Evolutionary conservation across 305 asterid genomes (phyloP).

Genomic region (Fraxinus greggii): DNA sequence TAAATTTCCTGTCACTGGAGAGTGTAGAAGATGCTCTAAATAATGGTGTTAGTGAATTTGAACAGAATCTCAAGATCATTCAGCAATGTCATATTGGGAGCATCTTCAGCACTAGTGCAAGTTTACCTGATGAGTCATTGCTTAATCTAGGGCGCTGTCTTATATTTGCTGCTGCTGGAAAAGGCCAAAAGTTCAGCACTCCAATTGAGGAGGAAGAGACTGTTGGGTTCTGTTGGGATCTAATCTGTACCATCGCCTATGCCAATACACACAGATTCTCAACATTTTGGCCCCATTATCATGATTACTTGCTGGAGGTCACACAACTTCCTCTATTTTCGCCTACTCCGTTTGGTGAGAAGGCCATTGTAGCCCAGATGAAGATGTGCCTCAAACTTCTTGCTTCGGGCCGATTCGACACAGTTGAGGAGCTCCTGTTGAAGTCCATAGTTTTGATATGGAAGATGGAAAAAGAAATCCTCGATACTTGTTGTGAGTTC

Average conservation of each 20-base stretch:
- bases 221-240: constrained; percentile 85
- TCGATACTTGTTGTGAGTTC: constrained; percentile 64
- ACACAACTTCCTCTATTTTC: constrained; percentile 81
- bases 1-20: constrained; percentile 71
- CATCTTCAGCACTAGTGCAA: constrained; percentile 70
- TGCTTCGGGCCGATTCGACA: constrained; percentile 40
- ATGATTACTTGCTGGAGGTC: constrained; percentile 66
- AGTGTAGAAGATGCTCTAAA: constrained; percentile 80
- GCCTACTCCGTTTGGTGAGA: constrained; percentile 75
- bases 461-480: constrained; percentile 71
- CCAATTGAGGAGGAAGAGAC: constrained; percentile 87
- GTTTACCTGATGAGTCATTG: constrained; percentile 63
- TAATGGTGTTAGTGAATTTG: constrained; percentile 72
- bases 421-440: constrained; percentile 71
- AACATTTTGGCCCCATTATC: constrained; percentile 74
- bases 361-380: constrained; percentile 62
- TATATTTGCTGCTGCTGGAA: constrained; percentile 82
- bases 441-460: constrained; percentile 80
- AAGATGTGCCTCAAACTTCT: constrained; percentile 70
- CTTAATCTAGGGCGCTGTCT: constrained; percentile 78
- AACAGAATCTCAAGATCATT: constrained; percentile 72
- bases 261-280: constrained; percentile 66
- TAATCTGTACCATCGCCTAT: constrained; percentile 45
- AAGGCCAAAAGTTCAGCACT: constrained; percentile 85
- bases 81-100: constrained; percentile 82